phyloP scores from a whole-genome alignment of 176 grass and related monocot species.

The Miscanthus lutarioriparius region DNA sequence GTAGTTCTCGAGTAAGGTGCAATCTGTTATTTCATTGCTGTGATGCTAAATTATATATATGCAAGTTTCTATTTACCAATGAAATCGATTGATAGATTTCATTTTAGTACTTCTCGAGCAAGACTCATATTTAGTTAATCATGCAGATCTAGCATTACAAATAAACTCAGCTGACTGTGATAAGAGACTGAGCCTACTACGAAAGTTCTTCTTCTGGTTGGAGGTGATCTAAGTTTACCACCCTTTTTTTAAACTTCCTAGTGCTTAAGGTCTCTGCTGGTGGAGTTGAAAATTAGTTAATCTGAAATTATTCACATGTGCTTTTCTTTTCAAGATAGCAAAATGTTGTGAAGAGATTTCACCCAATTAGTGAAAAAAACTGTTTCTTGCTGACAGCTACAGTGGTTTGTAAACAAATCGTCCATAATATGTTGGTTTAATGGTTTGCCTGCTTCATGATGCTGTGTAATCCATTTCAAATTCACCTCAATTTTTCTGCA shows the following conservation, averaged over 20 bases:
- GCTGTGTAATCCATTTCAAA: neutral
- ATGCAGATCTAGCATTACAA: conserved; percentile 63
- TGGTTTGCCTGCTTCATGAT: neutral
- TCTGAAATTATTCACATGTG: neutral
- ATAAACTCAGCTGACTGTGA: conserved; percentile 45
- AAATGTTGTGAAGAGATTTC: neutral
- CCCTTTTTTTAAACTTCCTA: neutral
- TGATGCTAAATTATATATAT: neutral
- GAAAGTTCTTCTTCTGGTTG: conserved; percentile 83
- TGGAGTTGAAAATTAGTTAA: neutral
- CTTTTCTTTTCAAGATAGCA: neutral
- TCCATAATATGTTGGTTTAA: neutral
- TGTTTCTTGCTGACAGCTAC: neutral
- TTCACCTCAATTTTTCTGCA: neutral
- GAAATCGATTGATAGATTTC: neutral
- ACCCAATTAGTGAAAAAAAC: neutral
- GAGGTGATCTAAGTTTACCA: conserved; percentile 51
- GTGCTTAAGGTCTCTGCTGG: neutral
- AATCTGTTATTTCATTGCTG: neutral
- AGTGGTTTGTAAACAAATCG: neutral
- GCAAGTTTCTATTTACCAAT: neutral
- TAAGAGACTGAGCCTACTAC: conserved; percentile 51
- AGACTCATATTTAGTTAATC: conserved; percentile 23
- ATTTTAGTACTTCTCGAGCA: neutral
- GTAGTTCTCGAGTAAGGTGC: neutral